Base-by-base conservation (phyloP, 73 alveolate species). In the Urostyla sp. region DNA sequence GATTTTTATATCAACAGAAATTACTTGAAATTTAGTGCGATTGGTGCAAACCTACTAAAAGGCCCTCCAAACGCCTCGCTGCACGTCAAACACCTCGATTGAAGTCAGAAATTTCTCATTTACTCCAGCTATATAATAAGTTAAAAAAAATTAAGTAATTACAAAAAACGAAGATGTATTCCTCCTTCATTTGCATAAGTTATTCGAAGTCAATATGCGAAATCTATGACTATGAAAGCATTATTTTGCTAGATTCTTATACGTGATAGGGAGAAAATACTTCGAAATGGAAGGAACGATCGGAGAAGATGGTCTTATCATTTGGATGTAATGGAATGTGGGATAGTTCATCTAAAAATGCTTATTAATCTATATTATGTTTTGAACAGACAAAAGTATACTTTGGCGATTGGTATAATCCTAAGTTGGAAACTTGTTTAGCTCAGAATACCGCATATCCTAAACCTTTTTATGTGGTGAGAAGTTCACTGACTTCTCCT, bases 11-110 rank as follows among this genome's bases (percentile, higher is more conserved):
- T 44, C 44, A 4, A 66, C 44, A 18, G 80, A 24, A 11, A 40
- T 18, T 21, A 45, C 80, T 11, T 44, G 28, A 44, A 45, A 37
- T 44, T 66, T 66, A 66, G 80, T 45, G 8, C 59, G 36, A 45
- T 66, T 36, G 3, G 63, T n/a, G 49, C 80, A 59, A 30, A 40
- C 8, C 7, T 66, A 49, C 7, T 18, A 5, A 40, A 66, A 66
- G 37, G 37, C 80, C 43, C 80, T 66, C 80, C 80, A 66, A 10
- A 66, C 44, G 20, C 80, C 80, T 40, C 80, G 37, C 11, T 49
- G 27, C 8, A 66, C 80, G 44, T 66, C 80, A 43, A 66, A 24
- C 28, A 66, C 80, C 27, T 66, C 80, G 3, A 66, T 45, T 18
- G 59, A 43, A 20, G 59, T 37, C 15, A 66, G 43, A 20, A 66